phyloP scores from a whole-genome alignment of 1,139 yeast genomes.

The Sugiyamaella japonica region DNA sequence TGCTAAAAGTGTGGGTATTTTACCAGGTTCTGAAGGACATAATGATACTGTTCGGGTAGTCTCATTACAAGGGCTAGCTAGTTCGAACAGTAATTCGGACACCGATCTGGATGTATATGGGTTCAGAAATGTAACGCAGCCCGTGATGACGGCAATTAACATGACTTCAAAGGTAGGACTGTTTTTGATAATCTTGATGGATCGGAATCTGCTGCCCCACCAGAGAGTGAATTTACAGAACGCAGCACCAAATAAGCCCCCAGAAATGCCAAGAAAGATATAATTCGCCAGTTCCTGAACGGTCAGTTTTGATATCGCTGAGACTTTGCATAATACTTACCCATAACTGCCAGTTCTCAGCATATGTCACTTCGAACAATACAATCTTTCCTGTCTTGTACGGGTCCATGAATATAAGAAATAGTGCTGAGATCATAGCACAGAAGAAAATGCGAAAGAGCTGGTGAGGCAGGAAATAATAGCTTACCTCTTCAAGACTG shows the following conservation, averaged over 20 bases:
- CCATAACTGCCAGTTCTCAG: constrained; percentile 54
- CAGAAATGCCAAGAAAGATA: constrained; percentile 53
- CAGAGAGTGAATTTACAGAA: constrained; percentile 52
- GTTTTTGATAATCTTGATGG: constrained; percentile 40
- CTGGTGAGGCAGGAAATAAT: constrained; percentile 59
- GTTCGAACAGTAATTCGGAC: constrained; percentile 53
- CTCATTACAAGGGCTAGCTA: constrained; percentile 53
- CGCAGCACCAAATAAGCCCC: constrained; percentile 59
- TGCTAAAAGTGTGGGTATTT: constrained; percentile 43
- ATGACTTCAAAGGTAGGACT: constrained; percentile 54
- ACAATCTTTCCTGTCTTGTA: constrained; percentile 66
- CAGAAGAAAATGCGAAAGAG: constrained; percentile 61
- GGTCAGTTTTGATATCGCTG: constrained; percentile 26
- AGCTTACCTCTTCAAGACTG: constrained; percentile 64
- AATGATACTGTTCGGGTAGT: constrained; percentile 33
- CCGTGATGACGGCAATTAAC: constrained; percentile 51
- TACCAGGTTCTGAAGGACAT: constrained; percentile 45
- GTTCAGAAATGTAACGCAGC: constrained; percentile 53
- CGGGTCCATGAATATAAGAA: constrained; percentile 58
- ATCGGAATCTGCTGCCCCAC: constrained; percentile 52
- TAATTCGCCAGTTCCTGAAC: constrained; percentile 51
- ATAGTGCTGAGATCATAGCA: constrained; percentile 58
- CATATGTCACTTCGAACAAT: constrained; percentile 55
- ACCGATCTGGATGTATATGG: constrained; percentile 56
- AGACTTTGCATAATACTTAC: neutral